phyloP scores from a whole-genome alignment of 208 protist species.

The Leishmania aethiopica region DNA sequence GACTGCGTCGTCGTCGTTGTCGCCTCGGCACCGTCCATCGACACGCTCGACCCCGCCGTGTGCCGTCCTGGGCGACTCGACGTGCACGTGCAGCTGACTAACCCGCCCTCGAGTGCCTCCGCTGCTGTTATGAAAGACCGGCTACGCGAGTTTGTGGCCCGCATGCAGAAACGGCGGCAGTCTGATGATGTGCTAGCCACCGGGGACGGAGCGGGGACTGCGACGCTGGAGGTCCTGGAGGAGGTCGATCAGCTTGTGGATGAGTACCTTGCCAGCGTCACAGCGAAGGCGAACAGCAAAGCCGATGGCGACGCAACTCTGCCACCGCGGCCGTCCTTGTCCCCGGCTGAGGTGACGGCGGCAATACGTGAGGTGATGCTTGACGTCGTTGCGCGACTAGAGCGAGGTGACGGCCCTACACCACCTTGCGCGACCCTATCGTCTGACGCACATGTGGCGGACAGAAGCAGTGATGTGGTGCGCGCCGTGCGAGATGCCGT shows the following conservation, averaged over 20 bases:
- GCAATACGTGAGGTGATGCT: conserved; percentile 22
- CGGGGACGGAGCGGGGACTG: not conserved
- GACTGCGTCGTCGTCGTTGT: conserved; percentile 74
- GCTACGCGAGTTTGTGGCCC: conserved; percentile 21
- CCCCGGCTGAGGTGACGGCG: conserved; percentile 17
- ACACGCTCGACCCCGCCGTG: conserved; percentile 82
- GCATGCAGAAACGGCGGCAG: not conserved
- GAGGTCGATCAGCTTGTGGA: conserved; percentile 12
- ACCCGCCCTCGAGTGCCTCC: conserved; percentile 17
- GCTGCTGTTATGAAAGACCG: conserved; percentile 22
- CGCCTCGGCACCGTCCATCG: conserved; percentile 67
- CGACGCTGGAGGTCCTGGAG: not conserved
- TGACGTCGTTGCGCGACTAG: not conserved
- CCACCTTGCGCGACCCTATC: not conserved
- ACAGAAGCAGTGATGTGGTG: not conserved
- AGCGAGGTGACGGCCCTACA: not conserved
- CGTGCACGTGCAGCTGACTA: conserved; percentile 65
- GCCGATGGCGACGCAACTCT: not conserved
- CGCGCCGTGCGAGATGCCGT: conserved; percentile 4
- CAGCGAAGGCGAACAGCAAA: not conserved
- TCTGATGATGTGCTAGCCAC: not conserved
- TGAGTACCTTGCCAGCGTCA: conserved; percentile 6
- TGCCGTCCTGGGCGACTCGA: conserved; percentile 87
- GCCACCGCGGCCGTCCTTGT: conserved; percentile 1
- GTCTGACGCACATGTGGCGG: too few species aligned